These are phyloP conservation scores for Taxillus chinensis DNA, from an alignment of 164 flowering plant genomes.

Conservation along the genomic window DNA sequence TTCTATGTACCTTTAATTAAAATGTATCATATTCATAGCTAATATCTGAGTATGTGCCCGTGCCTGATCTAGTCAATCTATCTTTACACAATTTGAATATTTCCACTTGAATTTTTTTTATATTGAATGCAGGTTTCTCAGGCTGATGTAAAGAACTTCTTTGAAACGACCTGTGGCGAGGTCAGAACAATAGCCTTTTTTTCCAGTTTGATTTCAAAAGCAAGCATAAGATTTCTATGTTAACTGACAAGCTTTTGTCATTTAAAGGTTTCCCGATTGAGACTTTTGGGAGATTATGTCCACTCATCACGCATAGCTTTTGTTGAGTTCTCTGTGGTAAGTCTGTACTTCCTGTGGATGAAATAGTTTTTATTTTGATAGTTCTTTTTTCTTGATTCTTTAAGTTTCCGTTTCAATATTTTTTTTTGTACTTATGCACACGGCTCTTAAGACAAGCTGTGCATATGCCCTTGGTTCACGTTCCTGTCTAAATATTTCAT, in stretches of 20 bases:
- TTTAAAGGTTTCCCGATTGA: slow-evolving; percentile 33
- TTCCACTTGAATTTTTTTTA: background rate
- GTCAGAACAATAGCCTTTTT: slow-evolving; percentile 9
- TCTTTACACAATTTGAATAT: background rate
- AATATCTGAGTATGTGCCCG: too few species aligned
- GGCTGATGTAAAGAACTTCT: slow-evolving; percentile 35
- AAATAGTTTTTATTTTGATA: too few species aligned
- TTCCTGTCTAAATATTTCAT: too few species aligned
- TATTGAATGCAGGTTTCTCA: slow-evolving; percentile 30
- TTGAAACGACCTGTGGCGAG: slow-evolving; percentile 44
- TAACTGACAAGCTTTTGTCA: background rate
- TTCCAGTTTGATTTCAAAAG: background rate
- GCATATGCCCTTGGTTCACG: too few species aligned
- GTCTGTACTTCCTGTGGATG: slow-evolving; percentile 4
- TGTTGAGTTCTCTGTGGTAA: slow-evolving; percentile 61
- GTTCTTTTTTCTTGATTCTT: too few species aligned
- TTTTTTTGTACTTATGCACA: too few species aligned
- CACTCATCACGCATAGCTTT: slow-evolving; percentile 80
- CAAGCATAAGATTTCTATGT: background rate
- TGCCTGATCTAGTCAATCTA: too few species aligned
- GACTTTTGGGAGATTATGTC: slow-evolving; percentile 73
- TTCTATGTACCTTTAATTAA: too few species aligned
- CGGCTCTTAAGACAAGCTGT: too few species aligned
- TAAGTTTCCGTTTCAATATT: too few species aligned
- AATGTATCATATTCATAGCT: too few species aligned